Evolutionary conservation across 2,329 filamentous ascomycete species (phyloP), one percentile per base, ranked within the genome.

Genomic region (Penicillium sp.): DNA sequence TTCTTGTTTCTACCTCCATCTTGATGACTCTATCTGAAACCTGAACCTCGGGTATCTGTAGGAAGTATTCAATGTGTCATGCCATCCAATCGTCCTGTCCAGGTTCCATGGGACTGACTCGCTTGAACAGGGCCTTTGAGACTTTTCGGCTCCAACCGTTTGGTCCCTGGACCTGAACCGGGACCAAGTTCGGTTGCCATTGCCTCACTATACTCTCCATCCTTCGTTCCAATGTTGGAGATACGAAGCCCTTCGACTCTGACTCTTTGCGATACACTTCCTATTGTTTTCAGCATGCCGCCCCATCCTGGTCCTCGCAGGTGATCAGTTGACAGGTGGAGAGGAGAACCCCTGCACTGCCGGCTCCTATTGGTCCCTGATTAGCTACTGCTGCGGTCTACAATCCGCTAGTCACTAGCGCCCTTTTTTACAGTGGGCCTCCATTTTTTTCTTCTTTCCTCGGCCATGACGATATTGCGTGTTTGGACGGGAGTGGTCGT

Each of bases 281-380:
- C 50, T 26, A 28, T 17, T 54, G 6, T 40, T 54, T 38, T 42
- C 24, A 33, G 28, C 24, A 38, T 35, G 45, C 26, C 47, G 45
- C 37, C 22, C 44, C 37, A 53, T 59, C 49, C 49, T 53, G 45
- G n/a, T 28, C 40, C 59, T 60, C 61, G 56, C 42, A 42, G 35
- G 33, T 60, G 56, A 62, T 58, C 51, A 49, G 49, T 64, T 65
- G 67, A 67, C 65, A 65, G 65, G 65, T 69, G 67, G 65, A 61
- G 59, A 54, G 53, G 35, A 53, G 44, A 30, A 63, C 33, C 57
- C 60, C 53, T 59, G 53, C 33, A 22, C 22, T n/a, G 28, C 35
- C 24, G n/a, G 38, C 19, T 47, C 40, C 56, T 33, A 69, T 69
- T 68, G 65, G 65, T 22, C 28, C 24, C 54, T 22, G 42, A 50